Evolutionary conservation across 2,329 filamentous ascomycete species (phyloP), one percentile per base, ranked within the genome.

Genomic region (Camillea tinctor): DNA sequence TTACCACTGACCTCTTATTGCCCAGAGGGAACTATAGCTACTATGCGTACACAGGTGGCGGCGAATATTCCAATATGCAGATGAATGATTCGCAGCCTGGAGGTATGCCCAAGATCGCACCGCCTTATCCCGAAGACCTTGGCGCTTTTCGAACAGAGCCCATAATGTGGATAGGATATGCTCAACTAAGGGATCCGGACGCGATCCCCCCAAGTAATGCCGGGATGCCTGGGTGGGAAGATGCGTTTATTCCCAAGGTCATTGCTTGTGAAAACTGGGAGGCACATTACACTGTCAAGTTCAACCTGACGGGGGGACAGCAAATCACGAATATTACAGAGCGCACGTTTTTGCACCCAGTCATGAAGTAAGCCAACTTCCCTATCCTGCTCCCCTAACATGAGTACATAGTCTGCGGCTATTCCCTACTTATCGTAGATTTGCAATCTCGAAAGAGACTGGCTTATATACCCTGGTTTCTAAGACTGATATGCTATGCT

Each of bases 241-340:
- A 69, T 2, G 66, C 71, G 1, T 75, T 75, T 36, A 66, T 74
- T 1, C 74, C 75, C 4, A 73, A 72, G 55, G 68, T 78, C 0
- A 68, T 76, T 22, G 71, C 69, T 6, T 79, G 77, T 61, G 75
- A 77, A 60, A 72, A 78, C 56, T 74, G 76, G 40, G 71, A 75
- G 62, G 72, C 72, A 6, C 58, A 66, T 9, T 78, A 79, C 65
- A 70, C 60, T 0, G 70, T 76, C 17, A 62, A 60, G 1, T 76
- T 79, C 59, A 72, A 70, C 58, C 74, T 74, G 59, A 71, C 64
- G 3, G 68, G 70, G 11, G 70, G 70, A 1, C 60, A 62, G 15
- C 75, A 78, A 60, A 51, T 36, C 19, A 68, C 71, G 13, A 68
- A 57, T 0, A 66, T 75, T 1, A 64, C 65, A 17, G 60, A 65